Base-by-base conservation (phyloP, 345 rosid species). In the Diplotaxis tenuifolia region DNA sequence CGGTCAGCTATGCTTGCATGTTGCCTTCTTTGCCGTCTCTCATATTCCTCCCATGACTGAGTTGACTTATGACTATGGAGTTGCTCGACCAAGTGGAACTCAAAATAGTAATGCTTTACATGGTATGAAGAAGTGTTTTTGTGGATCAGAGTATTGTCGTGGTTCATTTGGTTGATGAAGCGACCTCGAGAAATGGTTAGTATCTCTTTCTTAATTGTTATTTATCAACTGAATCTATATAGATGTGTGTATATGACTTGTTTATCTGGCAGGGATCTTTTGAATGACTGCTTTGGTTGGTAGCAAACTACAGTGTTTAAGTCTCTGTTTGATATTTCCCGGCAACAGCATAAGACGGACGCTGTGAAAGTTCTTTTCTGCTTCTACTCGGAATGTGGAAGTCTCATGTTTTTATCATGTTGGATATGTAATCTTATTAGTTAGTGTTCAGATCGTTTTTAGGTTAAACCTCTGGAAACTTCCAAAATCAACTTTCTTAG, bases 181-280 rank as follows among this genome's bases (percentile, higher is more conserved):
- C 25, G 25, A n/a, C n/a, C n/a, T n/a, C n/a, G n/a, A n/a, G 69
- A 42, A 36, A 42, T n/a, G 80, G 76, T 77, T 71, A 56, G 75
- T 19, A 40, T 69, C 60, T 63, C 18, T 55, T n/a, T 21, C 65
- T 9, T 50, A 25, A 57, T 22, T 68, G 64, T 28, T 38, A 15
- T 29, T 21, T 31, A 56, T 45, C 20, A 34, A 25, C 61, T 34
- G 56, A 31, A 45, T 60, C 25, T 18, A 15, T 15, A 58, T 15
- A 0, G 23, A 60, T 18, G 0, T 19, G 15, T 60, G 45, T 3
- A 9, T 38, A 15, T 70, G 28, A 16, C 8, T 45, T 25, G 18
- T 47, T 70, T 65, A 65, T 42, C 12, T 65, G 60, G 72, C 72
- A 70, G 75, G 57, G 21, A 49, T 65, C 56, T 6, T 61, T 77